These are phyloP conservation scores for Aspergillus nanangensis DNA, from an alignment of 495 filamentous ascomycete genomes.

Conservation along the genomic window DNA sequence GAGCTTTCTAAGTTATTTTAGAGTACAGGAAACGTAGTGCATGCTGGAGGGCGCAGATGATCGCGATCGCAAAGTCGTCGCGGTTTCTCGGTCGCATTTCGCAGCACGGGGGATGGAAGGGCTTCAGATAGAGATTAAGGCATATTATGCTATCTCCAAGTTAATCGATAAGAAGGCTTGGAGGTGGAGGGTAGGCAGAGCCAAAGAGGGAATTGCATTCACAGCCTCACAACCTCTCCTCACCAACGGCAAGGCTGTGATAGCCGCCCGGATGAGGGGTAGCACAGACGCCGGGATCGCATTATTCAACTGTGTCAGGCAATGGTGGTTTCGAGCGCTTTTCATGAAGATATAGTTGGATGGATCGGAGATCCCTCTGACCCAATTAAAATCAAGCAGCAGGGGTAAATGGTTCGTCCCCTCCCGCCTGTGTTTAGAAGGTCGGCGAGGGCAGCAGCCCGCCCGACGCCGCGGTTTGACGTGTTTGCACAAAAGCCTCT, in stretches of 20 bases:
- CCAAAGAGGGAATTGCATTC: slow-evolving; percentile 2
- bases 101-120: slow-evolving; percentile 2
- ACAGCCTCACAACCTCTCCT: slow-evolving; percentile 1
- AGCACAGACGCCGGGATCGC: neutral
- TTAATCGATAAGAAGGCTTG: neutral
- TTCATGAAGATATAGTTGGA: too few relatives aligned
- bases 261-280: neutral
- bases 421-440: too few relatives aligned
- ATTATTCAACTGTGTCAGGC: too few relatives aligned
- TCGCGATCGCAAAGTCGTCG: neutral
- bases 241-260: slow-evolving; percentile 3
- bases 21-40: too few relatives aligned
- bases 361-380: too few relatives aligned
- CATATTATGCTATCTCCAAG: neutral
- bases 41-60: neutral
- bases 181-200: slow-evolving; percentile 4
- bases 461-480: too few relatives aligned
- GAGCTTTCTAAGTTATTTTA: neutral
- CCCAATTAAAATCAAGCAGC: too few relatives aligned
- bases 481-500: too few relatives aligned
- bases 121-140: slow-evolving; percentile 1
- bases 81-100: neutral
- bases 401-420: too few relatives aligned
- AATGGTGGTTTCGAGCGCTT: too few relatives aligned
- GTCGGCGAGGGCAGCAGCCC: too few relatives aligned